A percentile compares a stretch with the other conserved stretches of the same genome.
These are phyloP conservation scores for Achlya hypogyna DNA, from an alignment of 352 stramenopile species.

Conservation along the genomic window DNA sequence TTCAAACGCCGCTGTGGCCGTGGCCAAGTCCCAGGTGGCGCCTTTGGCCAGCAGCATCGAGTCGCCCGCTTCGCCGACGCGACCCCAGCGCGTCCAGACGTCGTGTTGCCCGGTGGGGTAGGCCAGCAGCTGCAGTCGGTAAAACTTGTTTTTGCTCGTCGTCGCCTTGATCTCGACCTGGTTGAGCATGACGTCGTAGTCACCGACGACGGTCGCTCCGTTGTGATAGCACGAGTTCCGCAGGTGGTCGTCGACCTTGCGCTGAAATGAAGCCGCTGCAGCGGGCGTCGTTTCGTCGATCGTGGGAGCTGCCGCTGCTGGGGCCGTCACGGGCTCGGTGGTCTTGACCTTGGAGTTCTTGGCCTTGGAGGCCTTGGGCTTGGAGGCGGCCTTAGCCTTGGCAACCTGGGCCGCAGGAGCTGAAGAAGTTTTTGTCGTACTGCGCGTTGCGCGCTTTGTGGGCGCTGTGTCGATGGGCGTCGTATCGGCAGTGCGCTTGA, in stretches of 20 bases:
- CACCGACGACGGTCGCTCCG: neutral
- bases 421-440: neutral
- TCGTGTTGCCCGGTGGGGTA: conserved; percentile 16
- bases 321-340: conserved; percentile 36
- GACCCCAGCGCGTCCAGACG: conserved; percentile 26
- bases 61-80: conserved; percentile 22
- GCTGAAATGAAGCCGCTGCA: neutral
- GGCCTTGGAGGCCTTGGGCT: neutral
- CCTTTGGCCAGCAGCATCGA: conserved; percentile 15
- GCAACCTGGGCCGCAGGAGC: neutral
- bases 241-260: neutral
- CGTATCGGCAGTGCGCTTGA: neutral
- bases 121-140: conserved; percentile 23
- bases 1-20: conserved; percentile 16
- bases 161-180: conserved; percentile 26
- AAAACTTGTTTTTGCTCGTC: conserved; percentile 34
- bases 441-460: neutral
- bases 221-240: neutral
- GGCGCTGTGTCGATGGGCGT: neutral
- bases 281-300: neutral
- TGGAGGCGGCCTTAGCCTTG: neutral
- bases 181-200: conserved; percentile 27
- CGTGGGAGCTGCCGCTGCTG: too few relatives aligned
- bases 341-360: neutral
- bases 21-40: neutral